Evolutionary conservation across 1,139 yeast genomes (phyloP), one percentile per base, ranked within the genome.

Genomic region (Kodamaea arcana): DNA sequence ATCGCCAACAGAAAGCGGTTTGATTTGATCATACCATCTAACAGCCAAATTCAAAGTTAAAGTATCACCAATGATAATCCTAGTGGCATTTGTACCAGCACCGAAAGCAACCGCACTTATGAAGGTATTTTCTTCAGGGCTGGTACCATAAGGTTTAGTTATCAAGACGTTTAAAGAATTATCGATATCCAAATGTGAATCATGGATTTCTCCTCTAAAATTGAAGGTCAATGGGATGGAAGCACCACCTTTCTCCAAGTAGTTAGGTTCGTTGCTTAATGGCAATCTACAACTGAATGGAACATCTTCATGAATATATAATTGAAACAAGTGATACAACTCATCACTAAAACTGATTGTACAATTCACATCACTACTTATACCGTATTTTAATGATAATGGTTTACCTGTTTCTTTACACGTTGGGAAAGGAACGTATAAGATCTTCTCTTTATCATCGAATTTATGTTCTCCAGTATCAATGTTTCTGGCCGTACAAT

Each of bases 381-480:
- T 56, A 1, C 80, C 80, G 49, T 75, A 83, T 15, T 56, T 56
- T 45, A 83, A 63, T 4, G 62, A 44, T 30, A 83, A 64, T 1
- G 87, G 82, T 42, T 68, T 60, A 3, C 75, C 76, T 0, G 87
- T 78, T 50, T 83, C 92, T 39, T 66, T 63, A 58, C 94, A 83
- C 9, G 49, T 59, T 1, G 87, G 83, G 46, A 83, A 80, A 3
- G 75, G 65, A 1, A 59, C 68, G 46, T 79, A 81, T 11, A 80
- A 53, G 38, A 83, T 78, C 39, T 75, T 63, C n/a, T 72, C 72
- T 30, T 75, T 64, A 5, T 65, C 68, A 49, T 82, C 87, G 44
- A 80, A 78, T 44, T 73, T 70, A 58, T 83, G 92, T 53, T 83
- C 92, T 36, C 94, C 94, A 42, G 69, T 76, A 46, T 81, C 86